Evolutionary conservation across 2,329 filamentous ascomycete genomes (phyloP).

Genomic region (Aspergillus pseudoviridinutans): DNA sequence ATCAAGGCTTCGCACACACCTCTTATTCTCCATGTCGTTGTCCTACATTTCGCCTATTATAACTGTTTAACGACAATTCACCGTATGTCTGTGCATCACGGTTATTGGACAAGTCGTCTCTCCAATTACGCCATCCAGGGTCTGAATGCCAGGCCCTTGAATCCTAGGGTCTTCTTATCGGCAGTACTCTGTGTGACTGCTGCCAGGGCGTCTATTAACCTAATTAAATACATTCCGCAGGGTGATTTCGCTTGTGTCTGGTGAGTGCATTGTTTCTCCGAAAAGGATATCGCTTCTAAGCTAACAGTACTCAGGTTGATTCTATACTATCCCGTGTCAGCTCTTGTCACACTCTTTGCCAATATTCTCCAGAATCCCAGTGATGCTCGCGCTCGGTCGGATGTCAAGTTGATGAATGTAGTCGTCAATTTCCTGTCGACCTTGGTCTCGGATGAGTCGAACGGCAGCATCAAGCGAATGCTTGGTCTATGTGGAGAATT

Average conservation of each 20-base stretch:
- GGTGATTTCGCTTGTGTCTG: conserved; percentile 94
- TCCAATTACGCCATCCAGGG: conserved; percentile 96
- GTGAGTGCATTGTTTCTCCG: conserved; percentile 50
- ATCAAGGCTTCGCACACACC: conserved; percentile 91
- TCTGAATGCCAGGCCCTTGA: conserved; percentile 82
- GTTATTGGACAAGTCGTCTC: conserved; percentile 93
- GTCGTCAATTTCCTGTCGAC: conserved; percentile 90
- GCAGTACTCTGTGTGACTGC: conserved; percentile 90
- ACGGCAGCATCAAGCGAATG: conserved; percentile 90
- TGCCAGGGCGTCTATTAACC: conserved; percentile 83
- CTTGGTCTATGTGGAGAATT: conserved; percentile 93
- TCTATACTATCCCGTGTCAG: conserved; percentile 93
- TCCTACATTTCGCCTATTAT: conserved; percentile 95
- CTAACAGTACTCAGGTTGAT: conserved; percentile 60
- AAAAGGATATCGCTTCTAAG: not conserved
- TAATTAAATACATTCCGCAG: conserved; percentile 94
- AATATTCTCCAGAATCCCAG: conserved; percentile 95
- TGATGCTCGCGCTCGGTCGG: conserved; percentile 80
- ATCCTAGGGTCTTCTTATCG: conserved; percentile 90
- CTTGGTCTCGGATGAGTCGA: conserved; percentile 82
- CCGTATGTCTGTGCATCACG: conserved; percentile 96
- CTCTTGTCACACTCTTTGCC: conserved; percentile 89
- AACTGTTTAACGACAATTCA: conserved; percentile 97
- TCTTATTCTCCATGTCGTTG: conserved; percentile 88
- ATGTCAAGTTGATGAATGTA: conserved; percentile 84